A percentile compares a stretch with the other conserved stretches of the same genome.
Conservation (phyloP, 2,329 filamentous ascomycete genomes). For the Beauveria brongniartii region DNA sequence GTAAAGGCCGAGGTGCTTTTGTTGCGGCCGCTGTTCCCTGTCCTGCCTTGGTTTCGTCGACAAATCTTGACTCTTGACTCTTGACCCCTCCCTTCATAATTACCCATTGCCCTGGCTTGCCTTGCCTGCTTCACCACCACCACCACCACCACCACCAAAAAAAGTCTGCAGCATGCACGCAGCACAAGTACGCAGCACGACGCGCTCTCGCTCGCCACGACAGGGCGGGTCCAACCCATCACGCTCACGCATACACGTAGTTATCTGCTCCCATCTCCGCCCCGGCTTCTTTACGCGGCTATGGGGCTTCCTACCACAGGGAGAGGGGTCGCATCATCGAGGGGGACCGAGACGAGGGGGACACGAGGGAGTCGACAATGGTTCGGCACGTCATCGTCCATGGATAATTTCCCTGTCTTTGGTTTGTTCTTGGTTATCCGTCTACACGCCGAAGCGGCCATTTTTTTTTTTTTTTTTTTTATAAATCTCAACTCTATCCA, state of each 20-base stretch:
- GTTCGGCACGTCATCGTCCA: not conserved
- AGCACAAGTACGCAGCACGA: not conserved
- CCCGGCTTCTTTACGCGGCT: not conserved
- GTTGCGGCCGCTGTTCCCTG: not conserved
- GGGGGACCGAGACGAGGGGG: not conserved
- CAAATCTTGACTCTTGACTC: no score
- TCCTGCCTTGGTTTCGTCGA: not conserved
- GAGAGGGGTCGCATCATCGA: not conserved
- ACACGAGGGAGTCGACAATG: constrained; percentile 3
- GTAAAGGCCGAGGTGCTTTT: no score
- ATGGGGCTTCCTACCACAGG: not conserved
- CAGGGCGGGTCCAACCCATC: not conserved
- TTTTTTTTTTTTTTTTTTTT: no score
- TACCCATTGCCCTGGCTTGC: not conserved
- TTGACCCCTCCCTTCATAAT: not conserved
- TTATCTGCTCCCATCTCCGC: not conserved
- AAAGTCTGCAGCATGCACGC: not conserved
- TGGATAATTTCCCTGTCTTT: no score
- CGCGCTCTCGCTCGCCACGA: not conserved
- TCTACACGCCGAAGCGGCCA: no score
- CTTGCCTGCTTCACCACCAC: not conserved
- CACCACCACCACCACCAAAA: not conserved
- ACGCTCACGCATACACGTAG: not conserved
- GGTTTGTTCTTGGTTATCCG: no score
- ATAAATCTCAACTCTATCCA: not conserved